Evolutionary conservation across 1,284 basidiomycete genomes (phyloP).

Genomic region (Anthracocystis walkeri): DNA sequence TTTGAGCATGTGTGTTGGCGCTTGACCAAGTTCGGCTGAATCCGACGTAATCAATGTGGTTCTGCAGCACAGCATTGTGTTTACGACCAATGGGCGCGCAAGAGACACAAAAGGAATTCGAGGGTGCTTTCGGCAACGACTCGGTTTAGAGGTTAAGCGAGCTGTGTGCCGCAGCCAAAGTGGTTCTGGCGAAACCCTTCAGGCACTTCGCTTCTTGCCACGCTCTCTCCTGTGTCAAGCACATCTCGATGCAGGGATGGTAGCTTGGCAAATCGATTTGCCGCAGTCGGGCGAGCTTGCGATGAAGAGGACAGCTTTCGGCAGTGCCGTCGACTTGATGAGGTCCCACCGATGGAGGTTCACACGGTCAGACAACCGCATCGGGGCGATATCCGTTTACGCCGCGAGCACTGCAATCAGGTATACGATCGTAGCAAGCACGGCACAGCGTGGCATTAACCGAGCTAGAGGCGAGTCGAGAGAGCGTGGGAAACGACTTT

Average conservation of each 20-base stretch:
- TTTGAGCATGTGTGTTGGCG: no score
- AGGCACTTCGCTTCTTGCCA: conserved; percentile 6
- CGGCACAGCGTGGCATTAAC: conserved; percentile 2
- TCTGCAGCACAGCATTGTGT: background rate
- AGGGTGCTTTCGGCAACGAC: background rate
- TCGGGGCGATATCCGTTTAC: no score
- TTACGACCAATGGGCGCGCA: conserved; percentile 1
- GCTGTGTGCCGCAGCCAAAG: background rate
- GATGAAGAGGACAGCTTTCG: no score
- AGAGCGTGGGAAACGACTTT: conserved; percentile 6
- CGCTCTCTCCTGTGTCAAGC: background rate
- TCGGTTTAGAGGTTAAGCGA: background rate
- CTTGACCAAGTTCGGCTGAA: background rate
- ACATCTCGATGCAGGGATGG: background rate
- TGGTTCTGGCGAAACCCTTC: conserved; percentile 2
- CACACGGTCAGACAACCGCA: no score
- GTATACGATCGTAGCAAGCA: background rate
- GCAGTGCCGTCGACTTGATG: no score
- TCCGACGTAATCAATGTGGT: background rate
- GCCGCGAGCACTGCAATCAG: no score
- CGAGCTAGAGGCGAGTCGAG: conserved; percentile 3
- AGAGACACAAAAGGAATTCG: background rate
- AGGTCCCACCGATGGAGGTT: no score
- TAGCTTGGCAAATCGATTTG: background rate
- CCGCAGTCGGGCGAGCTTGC: background rate